Conservation (phyloP, 805 yeast genomes). For the Groenewaldozyma salmanticensis region DNA sequence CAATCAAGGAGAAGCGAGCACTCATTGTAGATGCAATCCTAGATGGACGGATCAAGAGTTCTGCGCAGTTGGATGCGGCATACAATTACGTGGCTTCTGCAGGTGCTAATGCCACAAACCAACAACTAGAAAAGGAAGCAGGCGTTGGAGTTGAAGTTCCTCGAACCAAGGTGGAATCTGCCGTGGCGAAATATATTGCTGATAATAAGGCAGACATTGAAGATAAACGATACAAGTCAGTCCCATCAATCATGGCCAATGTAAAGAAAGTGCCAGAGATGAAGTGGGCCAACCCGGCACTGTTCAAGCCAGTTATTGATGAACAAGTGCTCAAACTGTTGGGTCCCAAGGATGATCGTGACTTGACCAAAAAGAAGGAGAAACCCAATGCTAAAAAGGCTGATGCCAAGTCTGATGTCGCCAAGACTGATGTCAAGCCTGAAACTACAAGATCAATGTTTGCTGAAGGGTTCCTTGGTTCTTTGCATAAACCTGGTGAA, state of each 20-base stretch:
- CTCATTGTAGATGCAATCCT: constrained; percentile 52
- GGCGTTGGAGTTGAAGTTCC: constrained; percentile 76
- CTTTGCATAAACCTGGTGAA: constrained; percentile 89
- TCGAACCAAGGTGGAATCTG: constrained; percentile 50
- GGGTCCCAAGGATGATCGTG: constrained; percentile 97
- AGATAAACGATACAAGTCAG: constrained; percentile 66
- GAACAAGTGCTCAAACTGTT: constrained; percentile 56
- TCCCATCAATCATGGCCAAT: constrained; percentile 69
- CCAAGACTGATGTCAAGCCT: background rate
- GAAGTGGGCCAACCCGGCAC: constrained; percentile 87
- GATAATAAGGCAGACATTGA: constrained; percentile 49
- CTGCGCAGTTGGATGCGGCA: constrained; percentile 68
- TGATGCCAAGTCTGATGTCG: constrained; percentile 6
- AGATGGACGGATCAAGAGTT: constrained; percentile 53
- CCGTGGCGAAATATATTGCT: constrained; percentile 51
- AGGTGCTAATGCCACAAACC: constrained; percentile 30
- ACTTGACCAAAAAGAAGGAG: constrained; percentile 68
- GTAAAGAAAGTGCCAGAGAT: constrained; percentile 63
- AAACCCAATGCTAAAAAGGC: constrained; percentile 22
- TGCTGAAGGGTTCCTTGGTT: constrained; percentile 90
- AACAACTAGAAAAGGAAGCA: constrained; percentile 45
- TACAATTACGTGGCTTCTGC: constrained; percentile 54
- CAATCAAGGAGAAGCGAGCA: constrained; percentile 38
- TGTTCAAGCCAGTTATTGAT: constrained; percentile 83
- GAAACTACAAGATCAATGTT: constrained; percentile 63